Base-by-base conservation (phyloP, 177 flowering plant species). In the Telopea speciosissima region DNA sequence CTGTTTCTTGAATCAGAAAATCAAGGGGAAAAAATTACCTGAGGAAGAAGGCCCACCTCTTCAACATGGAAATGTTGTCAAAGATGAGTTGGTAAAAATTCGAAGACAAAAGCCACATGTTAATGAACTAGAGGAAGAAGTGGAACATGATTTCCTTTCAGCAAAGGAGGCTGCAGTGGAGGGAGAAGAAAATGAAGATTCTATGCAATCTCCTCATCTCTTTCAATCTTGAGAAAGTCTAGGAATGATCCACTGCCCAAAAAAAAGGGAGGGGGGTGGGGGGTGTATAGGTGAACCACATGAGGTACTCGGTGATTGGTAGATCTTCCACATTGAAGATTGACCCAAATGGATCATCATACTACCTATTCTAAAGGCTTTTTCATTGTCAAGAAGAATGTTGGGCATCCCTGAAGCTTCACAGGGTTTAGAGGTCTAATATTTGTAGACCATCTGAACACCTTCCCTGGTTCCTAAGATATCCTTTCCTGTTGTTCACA, bases 1-100 rank as follows among this genome's bases (percentile, higher is more conserved):
- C 62, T 86, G 93, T 26, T 90, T 88, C 76, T 45, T 93, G 73
- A 85, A 87, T 28, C 80, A 78, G 77, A 88, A 83, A 83, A 63
- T 26, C 25, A 83, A 73, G 75, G 54, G 73, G 5, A 82, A 76
- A 68, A 73, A 61, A 12, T 63, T 8, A 40, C 69, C 75, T 2
- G 78, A 58, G 63, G 79, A 78, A 61, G 67, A 79, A 61, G 67
- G 80, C 23, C 63, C 79, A 60, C 25, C 19, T 66, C 63, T 77
- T 62, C 78, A 70, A 68, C 36, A 68, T 65, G 87, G 82, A 54
- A 73, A 17, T 59, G 63, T 69, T 61, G 25, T 69, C 2, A 24
- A 71, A 68, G 74, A 78, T 58, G 67, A 73, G 58, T 62, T 58
- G 14, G 31, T 73, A 54, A 73, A 72, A 52, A 33, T 72, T 52